Conservation (phyloP, 208 protist genomes). For the Leishmania guyanensis region DNA sequence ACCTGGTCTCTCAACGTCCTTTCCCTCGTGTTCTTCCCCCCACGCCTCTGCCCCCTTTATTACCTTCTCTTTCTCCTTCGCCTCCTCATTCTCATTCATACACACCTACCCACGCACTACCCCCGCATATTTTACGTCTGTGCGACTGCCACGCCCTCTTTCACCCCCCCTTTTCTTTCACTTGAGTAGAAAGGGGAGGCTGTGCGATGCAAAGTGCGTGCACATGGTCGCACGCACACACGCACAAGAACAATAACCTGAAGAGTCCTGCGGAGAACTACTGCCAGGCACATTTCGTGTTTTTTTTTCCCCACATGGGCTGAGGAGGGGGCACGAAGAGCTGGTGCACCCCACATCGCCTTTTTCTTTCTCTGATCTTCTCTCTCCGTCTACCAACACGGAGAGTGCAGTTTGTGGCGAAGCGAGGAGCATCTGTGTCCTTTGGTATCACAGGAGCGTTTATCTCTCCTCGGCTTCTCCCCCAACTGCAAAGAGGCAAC, state of each 20-base stretch:
- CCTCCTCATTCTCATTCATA: background rate
- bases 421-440: background rate
- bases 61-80: background rate
- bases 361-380: background rate
- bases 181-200: background rate
- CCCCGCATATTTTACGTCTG: background rate
- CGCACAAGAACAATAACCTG: background rate
- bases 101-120: background rate
- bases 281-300: background rate
- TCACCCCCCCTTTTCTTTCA: background rate
- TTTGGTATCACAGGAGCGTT: background rate
- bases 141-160: background rate
- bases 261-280: background rate
- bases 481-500: background rate
- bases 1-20: background rate
- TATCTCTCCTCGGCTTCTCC: background rate
- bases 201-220: background rate
- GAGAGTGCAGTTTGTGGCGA: background rate
- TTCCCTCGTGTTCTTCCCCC: background rate
- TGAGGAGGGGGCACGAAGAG: background rate
- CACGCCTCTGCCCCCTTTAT: background rate
- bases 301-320: background rate
- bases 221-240: background rate
- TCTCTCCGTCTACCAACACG: background rate
- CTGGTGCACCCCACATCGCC: background rate